Evolutionary conservation across 371 early-diverging fungal species (phyloP), one percentile per base, ranked within the genome.

Genomic region (Homolaphlyctis polyrhiza): DNA sequence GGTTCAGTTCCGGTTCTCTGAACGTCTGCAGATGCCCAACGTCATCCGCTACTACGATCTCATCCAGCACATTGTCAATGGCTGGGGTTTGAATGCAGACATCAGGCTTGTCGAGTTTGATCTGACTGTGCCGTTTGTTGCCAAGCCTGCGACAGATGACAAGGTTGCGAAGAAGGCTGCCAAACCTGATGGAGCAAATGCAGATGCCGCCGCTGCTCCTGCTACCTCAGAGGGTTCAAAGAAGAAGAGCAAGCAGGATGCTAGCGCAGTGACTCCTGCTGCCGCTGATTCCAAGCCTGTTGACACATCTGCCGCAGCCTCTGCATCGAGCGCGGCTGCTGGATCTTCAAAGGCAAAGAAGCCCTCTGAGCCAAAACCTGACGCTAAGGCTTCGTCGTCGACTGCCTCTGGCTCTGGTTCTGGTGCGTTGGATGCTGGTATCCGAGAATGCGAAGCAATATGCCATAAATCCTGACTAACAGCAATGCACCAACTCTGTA

Each of bases 21-120:
- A 66, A 28, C 34, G 61, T 23, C 35, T 54, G 2, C 11, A 60
- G 34, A 25, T 39, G 14, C 55, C 61, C 52, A 66, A 66, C 39
- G 61, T 66, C 14, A 34, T 61, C 45, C 60, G 66, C 28, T 61
- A 61, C 61, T 66, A 39, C 28, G 66, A 66, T 27, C 61, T 66
- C 33, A 61, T 66, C 35, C 66, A 66, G 57, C 28, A 66, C 43
- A 23, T 61, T 33, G 54, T 66, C 1, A 28, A 8, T 4, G 66
- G 35, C 35, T 35, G n/a, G 49, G 55, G 34, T 30, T 54, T 60
- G 13, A 23, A n/a, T 28, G n/a, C 55, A 33, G 14, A 30, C 35
- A 33, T 55, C 33, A 13, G 35, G 18, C 13, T 50, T 2, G 52
- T 52, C 30, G 60, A 59, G 45, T 65, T 65, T 65, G 65, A 65